Evolutionary conservation across 371 early-diverging fungal species (phyloP), one percentile per base, ranked within the genome.

Genomic region (Chytridium lagenaria): DNA sequence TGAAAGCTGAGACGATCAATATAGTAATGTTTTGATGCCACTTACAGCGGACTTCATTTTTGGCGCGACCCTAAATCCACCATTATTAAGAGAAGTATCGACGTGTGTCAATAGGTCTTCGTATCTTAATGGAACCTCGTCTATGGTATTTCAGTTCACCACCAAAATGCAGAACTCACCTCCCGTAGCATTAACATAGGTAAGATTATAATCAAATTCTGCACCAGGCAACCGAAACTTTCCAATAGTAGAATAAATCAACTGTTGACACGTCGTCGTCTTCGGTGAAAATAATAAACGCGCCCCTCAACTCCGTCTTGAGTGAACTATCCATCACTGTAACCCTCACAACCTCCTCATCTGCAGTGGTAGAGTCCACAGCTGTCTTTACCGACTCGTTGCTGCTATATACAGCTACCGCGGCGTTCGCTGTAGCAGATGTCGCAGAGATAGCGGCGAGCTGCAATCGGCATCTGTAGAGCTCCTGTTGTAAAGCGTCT

Each of bases 401-500:
- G 26, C 51, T 69, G 26, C 59, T 52, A n/a, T 36, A 7, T 23
- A 59, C 26, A n/a, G 33, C 16, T 30, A 28, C 1, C 33, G 65
- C 28, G 36, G 65, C 36, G 38, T 33, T 26, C 36, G 7, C 2
- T 23, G 52, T 23, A 23, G 30, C 31, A 10, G 67, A 33, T 22
- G 52, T 69, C 0, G 72, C 76, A 28, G 66, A 33, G 68, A 83
- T 49, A 0, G 75, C 75, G 31, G 77, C 73, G 23, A 84, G 50
- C 69, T 82, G 83, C 39, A 84, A 40, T 66, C 72, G 59, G 59
- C 83, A 80, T 64, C 75, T 77, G 36, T 81, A 81, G 70, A 85
- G 55, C 69, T 85, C 85, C 57, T 84, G 82, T 59, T 85, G 82
- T 38, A 85, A 68, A 38, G 75, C 75, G 23, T 83, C 84, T 30